Evolutionary conservation across 768 basidiomycete species (phyloP).

Genomic region (Obba rivulosa): DNA sequence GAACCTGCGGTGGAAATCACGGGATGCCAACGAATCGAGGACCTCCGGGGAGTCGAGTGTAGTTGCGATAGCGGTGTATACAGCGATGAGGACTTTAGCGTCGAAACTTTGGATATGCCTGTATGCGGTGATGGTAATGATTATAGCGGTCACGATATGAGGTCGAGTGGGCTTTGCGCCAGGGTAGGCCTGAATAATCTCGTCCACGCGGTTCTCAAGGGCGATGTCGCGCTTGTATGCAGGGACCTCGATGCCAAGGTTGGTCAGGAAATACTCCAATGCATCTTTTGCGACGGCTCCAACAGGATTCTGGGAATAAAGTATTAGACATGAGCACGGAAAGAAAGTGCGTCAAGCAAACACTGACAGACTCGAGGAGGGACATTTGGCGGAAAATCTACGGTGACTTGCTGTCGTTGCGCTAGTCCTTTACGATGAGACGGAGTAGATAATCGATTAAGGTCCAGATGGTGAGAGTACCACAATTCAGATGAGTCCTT

Average conservation of each 20-base stretch:
- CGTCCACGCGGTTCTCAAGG: conserved; percentile 1
- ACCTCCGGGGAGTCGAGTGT: neutral
- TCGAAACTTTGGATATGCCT: conserved; percentile 2
- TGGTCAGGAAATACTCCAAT: neutral
- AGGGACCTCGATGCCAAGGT: neutral
- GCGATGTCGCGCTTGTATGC: conserved; percentile 1
- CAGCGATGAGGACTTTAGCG: neutral
- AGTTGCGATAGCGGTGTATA: neutral
- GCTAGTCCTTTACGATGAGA: no score
- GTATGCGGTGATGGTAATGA: neutral
- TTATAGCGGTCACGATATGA: neutral
- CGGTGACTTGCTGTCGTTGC: no score
- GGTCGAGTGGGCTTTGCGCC: neutral
- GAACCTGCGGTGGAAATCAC: neutral
- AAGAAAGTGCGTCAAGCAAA: no score
- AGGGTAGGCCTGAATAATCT: neutral
- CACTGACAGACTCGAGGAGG: no score
- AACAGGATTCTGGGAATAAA: no score
- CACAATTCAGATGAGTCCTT: no score
- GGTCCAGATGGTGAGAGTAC: no score
- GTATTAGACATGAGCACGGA: no score
- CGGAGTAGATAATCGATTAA: no score
- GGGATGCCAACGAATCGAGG: neutral
- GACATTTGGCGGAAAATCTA: no score
- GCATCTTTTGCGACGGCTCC: neutral